Base-by-base conservation (phyloP, 805 yeast genomes). In the Suhomyces emberorum region DNA sequence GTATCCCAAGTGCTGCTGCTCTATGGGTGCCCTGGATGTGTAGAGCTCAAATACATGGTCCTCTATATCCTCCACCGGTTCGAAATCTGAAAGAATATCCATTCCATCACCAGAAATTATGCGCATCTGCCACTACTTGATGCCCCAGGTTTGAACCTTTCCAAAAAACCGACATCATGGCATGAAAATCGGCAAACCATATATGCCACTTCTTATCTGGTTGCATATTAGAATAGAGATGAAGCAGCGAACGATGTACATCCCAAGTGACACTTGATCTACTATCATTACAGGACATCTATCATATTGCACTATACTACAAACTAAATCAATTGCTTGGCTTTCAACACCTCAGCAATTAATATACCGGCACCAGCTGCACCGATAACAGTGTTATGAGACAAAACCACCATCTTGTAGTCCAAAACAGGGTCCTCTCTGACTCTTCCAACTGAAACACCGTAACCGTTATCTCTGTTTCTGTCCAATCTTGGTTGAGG, bases 401-500 rank as follows among this genome's bases (percentile, higher is more conserved):
- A 89, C 48, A 93, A 71, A n/a, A 88, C 93, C 37, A 93, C 96
- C 89, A 93, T 91, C 70, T 93, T 93, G 71, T 76, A 79, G 63
- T 93, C 98, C 51, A 93, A 74, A 9, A 93, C 87, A 7, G 95
- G 88, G 59, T 93, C 98, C 51, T 79, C 85, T 70, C 98, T 82
- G 42, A 93, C 69, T 65, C 98, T 78, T 34, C 98, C 98, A 34
- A 93, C 97, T 30, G 95, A 76, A 35, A 91, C 96, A 52, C 95
- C 95, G 65, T 78, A 89, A 21, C 98, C 98, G 35, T 72, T 76
- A 55, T 95, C 97, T 69, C 96, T 81, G 61, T 91, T 88, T 55
- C 98, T 79, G 77, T 93, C 98, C 54, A 93, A 76, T 68, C 98
- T 77, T 42, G 98, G 98, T 63, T 93, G 98, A 19, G 98, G 98